Evolutionary conservation across 495 filamentous ascomycete genomes (phyloP).

Genomic region (Lophiotrema nucula): DNA sequence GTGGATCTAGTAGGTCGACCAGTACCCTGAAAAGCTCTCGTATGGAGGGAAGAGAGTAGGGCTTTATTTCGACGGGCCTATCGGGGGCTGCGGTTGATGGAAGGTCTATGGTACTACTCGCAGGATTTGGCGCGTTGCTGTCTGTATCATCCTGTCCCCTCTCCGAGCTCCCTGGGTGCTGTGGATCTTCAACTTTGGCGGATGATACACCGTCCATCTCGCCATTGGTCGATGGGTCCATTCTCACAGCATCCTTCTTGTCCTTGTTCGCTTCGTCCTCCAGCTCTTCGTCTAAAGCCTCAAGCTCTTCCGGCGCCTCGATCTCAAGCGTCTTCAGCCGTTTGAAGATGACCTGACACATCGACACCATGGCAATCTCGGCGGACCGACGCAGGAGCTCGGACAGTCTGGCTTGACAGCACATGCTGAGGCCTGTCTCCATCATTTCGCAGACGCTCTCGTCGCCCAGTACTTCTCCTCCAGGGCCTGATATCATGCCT

Average conservation of each 20-base stretch:
- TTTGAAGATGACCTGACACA: constrained; percentile 97
- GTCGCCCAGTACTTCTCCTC: constrained; percentile 82
- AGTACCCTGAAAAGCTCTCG: constrained; percentile 90
- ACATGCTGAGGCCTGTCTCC: constrained; percentile 97
- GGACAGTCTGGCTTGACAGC: constrained; percentile 87
- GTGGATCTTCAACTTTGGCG: constrained; percentile 36
- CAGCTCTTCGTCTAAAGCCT: constrained; percentile 58
- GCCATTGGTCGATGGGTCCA: constrained; percentile 85
- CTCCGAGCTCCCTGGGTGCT: constrained; percentile 28
- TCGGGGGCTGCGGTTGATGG: constrained; percentile 28
- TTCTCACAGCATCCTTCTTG: constrained; percentile 61
- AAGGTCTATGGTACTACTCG: constrained; percentile 39
- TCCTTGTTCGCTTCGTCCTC: constrained; percentile 59
- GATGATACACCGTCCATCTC: constrained; percentile 54
- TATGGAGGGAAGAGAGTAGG: constrained; percentile 91
- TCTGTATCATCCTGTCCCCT: constrained; percentile 21
- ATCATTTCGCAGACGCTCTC: constrained; percentile 99
- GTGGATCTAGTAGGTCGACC: constrained; percentile 91
- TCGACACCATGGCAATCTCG: constrained; percentile 95
- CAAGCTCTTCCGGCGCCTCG: constrained; percentile 59
- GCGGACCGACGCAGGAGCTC: constrained; percentile 87
- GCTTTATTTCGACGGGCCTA: constrained; percentile 59
- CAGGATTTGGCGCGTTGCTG: constrained; percentile 23
- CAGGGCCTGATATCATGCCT: constrained; percentile 88
- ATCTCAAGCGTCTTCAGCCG: constrained; percentile 82